A percentile compares a stretch with the other conserved stretches of the same genome.
These are phyloP conservation scores for Fraxinus velutina DNA, from an alignment of 305 asterid species.

Conservation along the genomic window DNA sequence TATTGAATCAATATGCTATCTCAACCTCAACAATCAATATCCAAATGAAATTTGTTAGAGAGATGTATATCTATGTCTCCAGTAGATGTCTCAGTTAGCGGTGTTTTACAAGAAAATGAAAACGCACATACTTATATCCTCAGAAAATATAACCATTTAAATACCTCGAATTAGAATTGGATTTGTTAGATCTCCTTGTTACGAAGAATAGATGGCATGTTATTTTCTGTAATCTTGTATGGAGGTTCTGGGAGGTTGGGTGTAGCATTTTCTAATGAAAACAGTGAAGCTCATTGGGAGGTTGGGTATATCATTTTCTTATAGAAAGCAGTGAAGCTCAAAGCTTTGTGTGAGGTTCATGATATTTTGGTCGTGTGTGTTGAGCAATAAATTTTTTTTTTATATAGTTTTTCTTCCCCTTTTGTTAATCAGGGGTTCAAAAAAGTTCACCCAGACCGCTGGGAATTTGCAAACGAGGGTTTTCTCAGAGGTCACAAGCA, in stretches of 20 bases:
- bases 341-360: neutral
- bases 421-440: constrained; percentile 57
- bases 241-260: neutral
- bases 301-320: neutral
- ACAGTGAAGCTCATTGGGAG: constrained; percentile 3
- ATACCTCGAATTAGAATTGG: constrained; percentile 7
- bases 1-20: neutral
- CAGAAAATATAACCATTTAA: neutral
- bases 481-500: constrained; percentile 63
- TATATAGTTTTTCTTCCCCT: constrained; percentile 45
- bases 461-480: constrained; percentile 83
- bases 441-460: constrained; percentile 65
- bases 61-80: neutral
- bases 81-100: neutral
- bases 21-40: neutral
- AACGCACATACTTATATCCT: constrained; percentile 4
- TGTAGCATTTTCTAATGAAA: neutral
- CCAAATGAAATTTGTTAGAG: neutral
- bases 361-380: constrained; percentile 16
- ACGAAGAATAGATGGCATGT: neutral
- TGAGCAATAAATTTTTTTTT: constrained; percentile 31
- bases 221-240: neutral
- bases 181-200: neutral
- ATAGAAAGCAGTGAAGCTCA: constrained; percentile 5
- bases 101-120: neutral